Evolutionary conservation across 2,329 filamentous ascomycete species (phyloP).

Genomic region (Ophiostoma quercus): DNA sequence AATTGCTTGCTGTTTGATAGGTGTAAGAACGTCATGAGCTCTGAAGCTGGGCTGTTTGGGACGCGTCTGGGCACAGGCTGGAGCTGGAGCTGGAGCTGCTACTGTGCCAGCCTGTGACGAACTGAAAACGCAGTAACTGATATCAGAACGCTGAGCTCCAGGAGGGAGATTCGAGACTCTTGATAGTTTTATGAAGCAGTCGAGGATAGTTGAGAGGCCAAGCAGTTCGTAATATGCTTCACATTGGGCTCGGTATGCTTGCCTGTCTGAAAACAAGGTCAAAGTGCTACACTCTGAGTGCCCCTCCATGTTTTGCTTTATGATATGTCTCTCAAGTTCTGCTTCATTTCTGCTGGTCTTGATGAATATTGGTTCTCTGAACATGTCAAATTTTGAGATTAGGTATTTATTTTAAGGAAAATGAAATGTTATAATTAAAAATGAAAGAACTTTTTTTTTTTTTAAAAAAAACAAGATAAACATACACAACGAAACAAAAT

Average conservation of each 20-base stretch:
- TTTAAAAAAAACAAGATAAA: no score
- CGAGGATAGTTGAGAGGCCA: not conserved
- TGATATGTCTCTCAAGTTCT: no score
- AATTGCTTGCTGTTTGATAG: constrained; percentile 7
- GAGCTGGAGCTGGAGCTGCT: not conserved
- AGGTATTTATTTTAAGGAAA: no score
- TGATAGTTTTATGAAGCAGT: not conserved
- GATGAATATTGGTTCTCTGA: not conserved
- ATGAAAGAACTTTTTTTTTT: no score
- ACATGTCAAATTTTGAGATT: no score
- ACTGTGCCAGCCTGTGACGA: not conserved
- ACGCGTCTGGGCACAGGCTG: not conserved
- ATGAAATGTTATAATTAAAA: no score
- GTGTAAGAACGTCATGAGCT: not conserved
- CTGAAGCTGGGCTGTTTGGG: not conserved
- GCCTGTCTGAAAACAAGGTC: not conserved
- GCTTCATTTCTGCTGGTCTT: not conserved
- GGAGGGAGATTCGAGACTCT: not conserved
- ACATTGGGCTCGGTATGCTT: not conserved
- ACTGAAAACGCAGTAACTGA: not conserved
- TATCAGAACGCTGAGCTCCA: not conserved
- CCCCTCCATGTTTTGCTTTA: no score
- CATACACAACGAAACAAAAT: not conserved
- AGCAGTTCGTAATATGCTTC: not conserved
- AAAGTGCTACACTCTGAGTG: not conserved